Percentiles rank a stretch among this genome's conserved stretches.
These are phyloP conservation scores for Claviceps spartinae DNA, from an alignment of 2,329 filamentous ascomycete genomes.

Conservation along the genomic window DNA sequence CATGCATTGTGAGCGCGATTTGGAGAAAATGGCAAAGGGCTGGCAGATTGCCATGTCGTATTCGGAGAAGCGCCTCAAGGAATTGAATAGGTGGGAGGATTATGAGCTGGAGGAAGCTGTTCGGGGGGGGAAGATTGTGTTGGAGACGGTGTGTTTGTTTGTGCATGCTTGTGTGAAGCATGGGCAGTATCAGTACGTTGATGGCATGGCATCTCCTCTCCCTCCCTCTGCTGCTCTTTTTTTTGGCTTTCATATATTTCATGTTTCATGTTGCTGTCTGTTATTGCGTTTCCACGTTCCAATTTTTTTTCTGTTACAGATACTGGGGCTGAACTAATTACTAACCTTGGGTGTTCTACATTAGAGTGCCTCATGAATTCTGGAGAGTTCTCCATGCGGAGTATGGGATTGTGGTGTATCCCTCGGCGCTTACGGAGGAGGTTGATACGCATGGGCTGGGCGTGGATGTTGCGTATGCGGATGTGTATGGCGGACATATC, in stretches of 20 bases:
- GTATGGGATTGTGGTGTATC: constrained; percentile 28
- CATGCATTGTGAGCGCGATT: constrained; percentile 15
- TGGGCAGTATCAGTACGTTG: constrained; percentile 22
- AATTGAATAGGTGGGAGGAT: constrained; percentile 19
- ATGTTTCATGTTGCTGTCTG: too few relatives aligned
- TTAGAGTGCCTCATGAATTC: constrained; percentile 23
- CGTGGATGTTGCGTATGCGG: constrained; percentile 22
- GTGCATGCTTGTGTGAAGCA: constrained; percentile 24
- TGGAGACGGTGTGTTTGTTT: constrained; percentile 27
- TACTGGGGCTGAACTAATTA: too few relatives aligned
- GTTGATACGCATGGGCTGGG: constrained; percentile 20
- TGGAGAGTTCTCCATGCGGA: constrained; percentile 24
- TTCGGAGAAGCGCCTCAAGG: constrained; percentile 20
- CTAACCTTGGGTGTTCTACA: too few relatives aligned
- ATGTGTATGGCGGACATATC: constrained; percentile 24
- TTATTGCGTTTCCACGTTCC: neutral
- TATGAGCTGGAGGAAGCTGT: constrained; percentile 19
- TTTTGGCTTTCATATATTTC: too few relatives aligned
- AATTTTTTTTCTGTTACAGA: neutral
- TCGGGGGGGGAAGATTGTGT: constrained; percentile 19
- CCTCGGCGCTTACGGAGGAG: constrained; percentile 24
- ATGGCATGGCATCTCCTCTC: neutral
- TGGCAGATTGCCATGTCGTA: constrained; percentile 25
- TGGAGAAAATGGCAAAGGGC: constrained; percentile 22
- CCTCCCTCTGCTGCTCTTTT: neutral